Evolutionary conservation across 495 filamentous ascomycete genomes (phyloP), one percentile per base, ranked within the genome.

Genomic region (Endocarpon pusillum): DNA sequence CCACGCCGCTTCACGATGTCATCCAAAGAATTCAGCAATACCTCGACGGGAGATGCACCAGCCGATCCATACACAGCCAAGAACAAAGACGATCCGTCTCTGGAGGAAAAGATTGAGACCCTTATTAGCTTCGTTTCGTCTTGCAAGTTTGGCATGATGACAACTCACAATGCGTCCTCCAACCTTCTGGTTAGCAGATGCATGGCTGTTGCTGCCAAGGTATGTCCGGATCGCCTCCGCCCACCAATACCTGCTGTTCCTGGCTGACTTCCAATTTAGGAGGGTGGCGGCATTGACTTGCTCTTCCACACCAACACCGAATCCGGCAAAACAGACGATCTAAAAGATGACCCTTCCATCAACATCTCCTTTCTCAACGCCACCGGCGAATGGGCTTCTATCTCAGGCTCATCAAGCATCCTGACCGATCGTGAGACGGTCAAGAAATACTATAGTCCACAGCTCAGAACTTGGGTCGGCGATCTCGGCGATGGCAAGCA

Each of bases 271-370:
- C n/a, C n/a, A n/a, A 18, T 15, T n/a, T 22, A 86, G 81, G 76
- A 89, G 56, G 64, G 65, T 41, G 72, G 74, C 42, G 78, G 77
- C 46, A 68, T 91, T 32, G 85, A 94, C 53, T 71, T 92, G 30
- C 66, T 92, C 55, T 94, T 96, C 69, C 76, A 89, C 61, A 82
- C 84, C 43, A 94, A 94, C 62, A 83, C 82, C 39, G 81, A 89
- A 52, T 85, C 81, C 22, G 79, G 81, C 54, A 94, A 96, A 61
- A 86, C 83, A 9, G 67, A 81, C 55, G 85, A 94, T 48, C 67
- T 96, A 11, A 56, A 64, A 30, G 56, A 58, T 12, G 78, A 94
- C 59, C 65, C 73, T 0, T 71, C 85, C 52, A 69, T 78, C 51
- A 94, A 94, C 62, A 69, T 94, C 50, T 71, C 73, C 33, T 96